Base-by-base conservation (phyloP, 208 protist species). In the Trypanosoma brucei region DNA sequence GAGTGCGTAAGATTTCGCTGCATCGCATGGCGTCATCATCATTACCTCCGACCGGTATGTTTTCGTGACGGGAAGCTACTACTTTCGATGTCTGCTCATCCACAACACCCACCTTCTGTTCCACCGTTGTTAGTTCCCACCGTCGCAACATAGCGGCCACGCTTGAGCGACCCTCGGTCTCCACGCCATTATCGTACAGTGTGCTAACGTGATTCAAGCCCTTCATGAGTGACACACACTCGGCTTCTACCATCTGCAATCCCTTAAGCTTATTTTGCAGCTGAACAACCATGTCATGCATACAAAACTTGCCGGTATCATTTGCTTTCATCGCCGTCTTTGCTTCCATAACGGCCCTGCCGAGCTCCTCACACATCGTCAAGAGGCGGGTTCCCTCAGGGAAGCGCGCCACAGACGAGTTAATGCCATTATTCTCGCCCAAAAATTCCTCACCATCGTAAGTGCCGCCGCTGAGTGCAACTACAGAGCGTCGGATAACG, bases 331-430 rank as follows among this genome's bases (percentile, higher is more conserved):
- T 45, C 8, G 72, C 65, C 39, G 59, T 35, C 52, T 69, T 70
- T 38, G 72, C 55, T 34, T 83, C 72, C n/a, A 81, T 45, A 7
- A 82, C 72, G 3, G 75, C 79, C 36, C 63, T 70, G 34, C 73
- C 57, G 4, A 90, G 71, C 38, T 22, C 44, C 9, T 39, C 56
- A 34, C 46, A 59, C 30, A 57, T 52, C 38, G 42, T 11, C 8
- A 46, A 11, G 11, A 46, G 42, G 42, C 11, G 11, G 42, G 6
- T 46, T 6, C 42, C 42, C 42, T 46, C 42, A 11, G 42, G 6
- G 6, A 46, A 46, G 11, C 11, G 42, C 42, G 11, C 42, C 11
- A 14, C 42, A 11, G 6, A 46, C 6, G 6, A 6, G 11, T 46
- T 46, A 22, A 62, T 61, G 7, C 59, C 73, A 2, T 70, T 49